Evolutionary conservation across 306 rosid genomes (phyloP).

Genomic region (Clitoria ternatea): DNA sequence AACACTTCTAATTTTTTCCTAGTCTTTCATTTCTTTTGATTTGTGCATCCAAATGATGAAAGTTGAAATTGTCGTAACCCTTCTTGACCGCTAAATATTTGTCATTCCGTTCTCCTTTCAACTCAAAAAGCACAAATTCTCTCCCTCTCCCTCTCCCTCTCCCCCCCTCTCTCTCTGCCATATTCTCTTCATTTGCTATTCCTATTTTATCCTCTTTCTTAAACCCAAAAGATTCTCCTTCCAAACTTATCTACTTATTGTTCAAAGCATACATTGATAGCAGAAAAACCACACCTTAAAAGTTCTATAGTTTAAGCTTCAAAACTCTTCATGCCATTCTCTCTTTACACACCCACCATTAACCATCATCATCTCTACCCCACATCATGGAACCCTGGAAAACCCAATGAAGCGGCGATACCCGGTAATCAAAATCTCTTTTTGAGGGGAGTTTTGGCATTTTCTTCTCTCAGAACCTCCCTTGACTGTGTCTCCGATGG

Average conservation of each 20-base stretch:
- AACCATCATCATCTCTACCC: constrained; percentile 29
- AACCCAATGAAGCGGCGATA: constrained; percentile 4
- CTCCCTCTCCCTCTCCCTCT: neutral
- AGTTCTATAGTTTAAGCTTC: neutral
- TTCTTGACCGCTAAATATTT: neutral
- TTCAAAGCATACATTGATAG: neutral
- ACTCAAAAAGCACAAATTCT: neutral
- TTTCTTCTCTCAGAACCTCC: constrained; percentile 47
- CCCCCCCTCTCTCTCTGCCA: neutral
- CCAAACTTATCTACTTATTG: neutral
- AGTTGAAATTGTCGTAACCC: neutral
- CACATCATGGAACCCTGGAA: constrained; percentile 42
- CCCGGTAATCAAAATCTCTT: constrained; percentile 24
- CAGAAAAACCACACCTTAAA: neutral
- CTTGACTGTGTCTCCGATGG: constrained; percentile 52
- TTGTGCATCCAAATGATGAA: too few species aligned
- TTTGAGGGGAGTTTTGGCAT: constrained; percentile 13
- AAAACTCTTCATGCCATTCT: constrained; percentile 59
- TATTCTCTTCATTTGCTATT: neutral
- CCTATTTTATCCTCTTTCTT: neutral
- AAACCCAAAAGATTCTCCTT: neutral
- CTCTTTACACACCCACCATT: constrained; percentile 37
- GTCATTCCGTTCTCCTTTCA: too few species aligned
- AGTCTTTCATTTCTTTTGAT: too few species aligned
- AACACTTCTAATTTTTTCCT: too few species aligned